phyloP scores from a whole-genome alignment of 441 rosid genomes.

The Arabidopsis hybrid region DNA sequence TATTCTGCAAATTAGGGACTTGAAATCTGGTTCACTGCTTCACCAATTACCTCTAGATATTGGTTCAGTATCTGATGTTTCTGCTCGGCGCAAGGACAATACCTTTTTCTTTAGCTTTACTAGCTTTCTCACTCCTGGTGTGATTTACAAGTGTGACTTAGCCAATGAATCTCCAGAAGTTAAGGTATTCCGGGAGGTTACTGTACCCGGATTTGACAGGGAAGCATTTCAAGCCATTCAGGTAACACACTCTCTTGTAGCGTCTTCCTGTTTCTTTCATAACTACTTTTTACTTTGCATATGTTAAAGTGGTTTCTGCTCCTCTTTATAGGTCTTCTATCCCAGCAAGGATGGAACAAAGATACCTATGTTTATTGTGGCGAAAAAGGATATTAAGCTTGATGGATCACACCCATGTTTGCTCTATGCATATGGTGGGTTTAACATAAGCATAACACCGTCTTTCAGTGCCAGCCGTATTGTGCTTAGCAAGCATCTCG shows the following conservation, averaged over 20 bases:
- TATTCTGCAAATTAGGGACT: conserved; percentile 82
- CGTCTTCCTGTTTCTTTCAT: conserved; percentile 6
- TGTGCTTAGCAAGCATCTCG: conserved; percentile 74
- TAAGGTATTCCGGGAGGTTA: conserved; percentile 83
- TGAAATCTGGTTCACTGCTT: conserved; percentile 76
- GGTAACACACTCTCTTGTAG: conserved; percentile 50
- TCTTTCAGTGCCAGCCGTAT: conserved; percentile 75
- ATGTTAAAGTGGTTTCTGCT: conserved; percentile 19
- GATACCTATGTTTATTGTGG: conserved; percentile 86
- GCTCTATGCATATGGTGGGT: conserved; percentile 95
- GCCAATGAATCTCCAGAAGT: conserved; percentile 62
- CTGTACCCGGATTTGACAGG: conserved; percentile 80
- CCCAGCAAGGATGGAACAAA: conserved; percentile 85
- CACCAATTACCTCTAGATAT: conserved; percentile 82
- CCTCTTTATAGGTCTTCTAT: conserved; percentile 69
- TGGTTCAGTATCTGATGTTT: conserved; percentile 73
- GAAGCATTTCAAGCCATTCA: conserved; percentile 77
- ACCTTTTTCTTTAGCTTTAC: conserved; percentile 72
- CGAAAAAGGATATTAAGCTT: conserved; percentile 63
- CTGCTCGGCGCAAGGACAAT: conserved; percentile 74
- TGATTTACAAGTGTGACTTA: conserved; percentile 83
- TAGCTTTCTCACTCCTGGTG: conserved; percentile 90
- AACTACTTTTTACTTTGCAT: background rate
- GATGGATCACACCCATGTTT: conserved; percentile 96
- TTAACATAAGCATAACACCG: conserved; percentile 85